Evolutionary conservation across 192 early-diverging fungal species (phyloP).

Genomic region (Phlyctochytrium arcticum): DNA sequence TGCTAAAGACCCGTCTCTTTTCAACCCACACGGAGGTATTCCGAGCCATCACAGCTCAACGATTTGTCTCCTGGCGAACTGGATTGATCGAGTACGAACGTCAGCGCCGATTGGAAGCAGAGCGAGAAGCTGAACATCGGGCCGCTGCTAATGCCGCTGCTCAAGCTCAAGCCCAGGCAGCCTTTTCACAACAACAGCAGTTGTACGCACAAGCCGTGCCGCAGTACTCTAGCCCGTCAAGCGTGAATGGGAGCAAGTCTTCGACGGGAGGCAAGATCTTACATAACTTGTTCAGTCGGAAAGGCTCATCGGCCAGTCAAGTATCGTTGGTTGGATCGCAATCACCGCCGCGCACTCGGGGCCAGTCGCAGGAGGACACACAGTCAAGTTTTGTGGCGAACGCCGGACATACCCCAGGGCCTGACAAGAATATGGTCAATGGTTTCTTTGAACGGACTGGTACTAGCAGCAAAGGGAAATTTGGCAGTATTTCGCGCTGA

Average conservation of each 20-base stretch:
- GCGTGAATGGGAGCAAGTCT: too few relatives aligned
- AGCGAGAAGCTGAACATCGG: conserved; percentile 8
- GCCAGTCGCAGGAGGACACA: too few relatives aligned
- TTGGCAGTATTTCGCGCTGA: too few relatives aligned
- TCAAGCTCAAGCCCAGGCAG: conserved; percentile 10
- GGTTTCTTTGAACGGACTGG: too few relatives aligned
- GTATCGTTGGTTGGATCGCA: not conserved
- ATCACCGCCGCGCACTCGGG: not conserved
- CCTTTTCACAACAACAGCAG: not conserved
- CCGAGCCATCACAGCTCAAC: conserved; percentile 46
- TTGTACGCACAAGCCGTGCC: not conserved
- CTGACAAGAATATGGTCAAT: too few relatives aligned
- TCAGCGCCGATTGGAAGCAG: not conserved
- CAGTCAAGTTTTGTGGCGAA: too few relatives aligned
- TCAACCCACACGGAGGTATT: conserved; percentile 50
- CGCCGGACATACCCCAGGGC: too few relatives aligned
- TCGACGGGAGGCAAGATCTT: conserved; percentile 3
- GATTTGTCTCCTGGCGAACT: conserved; percentile 49
- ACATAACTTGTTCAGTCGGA: conserved; percentile 13
- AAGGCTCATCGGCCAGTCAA: not conserved
- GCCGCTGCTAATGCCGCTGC: not conserved
- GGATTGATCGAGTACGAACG: not conserved
- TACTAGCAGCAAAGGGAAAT: too few relatives aligned
- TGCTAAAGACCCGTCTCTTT: conserved; percentile 40
- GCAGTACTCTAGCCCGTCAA: not conserved